These are phyloP conservation scores for Hordeum vulgare DNA, from an alignment of 176 grass and related monocot species.

Conservation along the genomic window DNA sequence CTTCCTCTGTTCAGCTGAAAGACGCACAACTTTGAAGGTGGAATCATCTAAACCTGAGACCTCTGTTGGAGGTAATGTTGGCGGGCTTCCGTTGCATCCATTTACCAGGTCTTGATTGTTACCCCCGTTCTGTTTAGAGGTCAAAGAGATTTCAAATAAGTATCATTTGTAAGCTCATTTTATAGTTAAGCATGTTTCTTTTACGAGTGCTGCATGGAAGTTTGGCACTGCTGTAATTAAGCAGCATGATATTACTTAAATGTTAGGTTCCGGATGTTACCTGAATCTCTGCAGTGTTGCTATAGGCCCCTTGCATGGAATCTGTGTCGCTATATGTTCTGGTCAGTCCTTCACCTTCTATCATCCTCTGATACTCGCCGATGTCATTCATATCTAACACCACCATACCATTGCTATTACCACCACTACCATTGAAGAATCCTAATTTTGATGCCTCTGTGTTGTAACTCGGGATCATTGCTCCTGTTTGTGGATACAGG, in stretches of 20 bases:
- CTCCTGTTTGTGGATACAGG: constrained; percentile 38
- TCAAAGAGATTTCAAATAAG: not conserved
- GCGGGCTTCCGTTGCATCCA: constrained; percentile 37
- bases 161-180: not conserved
- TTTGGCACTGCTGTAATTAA: not conserved
- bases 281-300: constrained; percentile 49
- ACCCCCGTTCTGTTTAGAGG: constrained; percentile 41
- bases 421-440: constrained; percentile 36
- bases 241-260: constrained; percentile 17
- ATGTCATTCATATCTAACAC: constrained; percentile 32
- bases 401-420: constrained; percentile 27
- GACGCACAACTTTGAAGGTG: constrained; percentile 63
- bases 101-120: constrained; percentile 49
- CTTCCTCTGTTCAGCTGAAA: constrained; percentile 87
- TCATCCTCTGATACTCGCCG: constrained; percentile 54
- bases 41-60: constrained; percentile 57
- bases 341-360: constrained; percentile 36
- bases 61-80: constrained; percentile 36
- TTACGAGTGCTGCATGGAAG: not conserved
- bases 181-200: not conserved
- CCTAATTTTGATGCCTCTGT: constrained; percentile 32
- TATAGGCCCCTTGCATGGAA: constrained; percentile 41
- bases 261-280: constrained; percentile 24
- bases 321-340: constrained; percentile 37
- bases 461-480: constrained; percentile 24